Evolutionary conservation across 495 filamentous ascomycete species (phyloP).

Genomic region (Penicillium cataractarum): DNA sequence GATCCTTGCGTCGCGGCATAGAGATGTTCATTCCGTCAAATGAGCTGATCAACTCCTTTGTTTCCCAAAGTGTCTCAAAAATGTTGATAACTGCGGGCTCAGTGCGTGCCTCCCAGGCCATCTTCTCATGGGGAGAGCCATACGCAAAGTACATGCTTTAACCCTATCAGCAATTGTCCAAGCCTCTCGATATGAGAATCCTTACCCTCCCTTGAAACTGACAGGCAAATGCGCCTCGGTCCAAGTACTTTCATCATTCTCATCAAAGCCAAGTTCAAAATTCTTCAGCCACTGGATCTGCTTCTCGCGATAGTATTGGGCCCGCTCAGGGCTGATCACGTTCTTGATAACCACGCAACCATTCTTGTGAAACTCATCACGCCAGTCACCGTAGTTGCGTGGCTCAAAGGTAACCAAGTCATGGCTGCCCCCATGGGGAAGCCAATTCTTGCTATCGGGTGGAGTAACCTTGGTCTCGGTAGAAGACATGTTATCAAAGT

Average conservation of each 20-base stretch:
- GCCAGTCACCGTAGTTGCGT: not conserved
- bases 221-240: slow-evolving; percentile 42
- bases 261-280: slow-evolving; percentile 35
- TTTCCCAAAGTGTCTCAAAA: not conserved
- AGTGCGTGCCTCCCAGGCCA: slow-evolving; percentile 26
- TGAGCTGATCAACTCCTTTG: not conserved
- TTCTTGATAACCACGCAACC: not conserved
- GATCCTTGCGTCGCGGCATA: not conserved
- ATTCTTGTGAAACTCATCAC: not conserved
- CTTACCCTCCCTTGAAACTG: slow-evolving; percentile 40
- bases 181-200: not conserved
- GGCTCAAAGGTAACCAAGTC: not conserved
- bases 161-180: not conserved
- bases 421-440: not conserved
- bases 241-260: slow-evolving; percentile 36
- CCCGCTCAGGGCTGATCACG: slow-evolving; percentile 18
- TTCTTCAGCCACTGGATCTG: slow-evolving; percentile 43
- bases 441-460: not conserved
- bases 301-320: slow-evolving; percentile 38
- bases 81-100: not conserved
- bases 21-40: not conserved
- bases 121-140: slow-evolving; percentile 32
- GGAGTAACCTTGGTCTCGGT: not conserved
- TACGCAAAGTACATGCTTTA: slow-evolving; percentile 37
- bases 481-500: not conserved